These are phyloP conservation scores for Diphasiastrum complanatum DNA, from an alignment of 83 land plant genomes.

Conservation along the genomic window DNA sequence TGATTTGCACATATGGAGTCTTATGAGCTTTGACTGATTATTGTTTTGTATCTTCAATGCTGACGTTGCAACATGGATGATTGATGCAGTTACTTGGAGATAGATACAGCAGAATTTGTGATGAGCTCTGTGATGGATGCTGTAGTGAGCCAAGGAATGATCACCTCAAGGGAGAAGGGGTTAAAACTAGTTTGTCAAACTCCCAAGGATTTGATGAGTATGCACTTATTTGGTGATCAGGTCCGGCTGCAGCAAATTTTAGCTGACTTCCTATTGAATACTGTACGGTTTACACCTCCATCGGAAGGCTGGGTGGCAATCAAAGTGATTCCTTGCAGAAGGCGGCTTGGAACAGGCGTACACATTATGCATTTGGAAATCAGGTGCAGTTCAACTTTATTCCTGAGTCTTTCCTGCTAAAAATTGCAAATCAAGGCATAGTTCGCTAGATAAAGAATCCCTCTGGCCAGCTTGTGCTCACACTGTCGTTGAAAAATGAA, in stretches of 20 bases:
- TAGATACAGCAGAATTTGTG: conserved; percentile 49
- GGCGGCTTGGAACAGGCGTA: conserved; percentile 38
- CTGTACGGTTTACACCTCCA: conserved; percentile 46
- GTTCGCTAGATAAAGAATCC: too few relatives aligned
- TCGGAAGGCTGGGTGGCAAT: conserved; percentile 72
- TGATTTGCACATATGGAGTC: too few relatives aligned
- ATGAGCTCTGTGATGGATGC: conserved; percentile 64
- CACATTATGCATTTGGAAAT: conserved; percentile 48
- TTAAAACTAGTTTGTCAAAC: conserved; percentile 50
- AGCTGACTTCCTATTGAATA: conserved; percentile 50
- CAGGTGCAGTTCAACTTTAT: too few relatives aligned
- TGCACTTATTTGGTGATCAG: conserved; percentile 58
- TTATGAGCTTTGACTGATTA: too few relatives aligned
- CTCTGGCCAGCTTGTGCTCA: too few relatives aligned
- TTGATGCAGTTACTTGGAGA: conserved; percentile 44
- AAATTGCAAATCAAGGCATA: too few relatives aligned
- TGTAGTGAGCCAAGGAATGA: conserved; percentile 65
- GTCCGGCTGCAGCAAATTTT: conserved; percentile 55
- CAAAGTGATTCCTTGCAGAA: conserved; percentile 41
- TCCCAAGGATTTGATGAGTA: conserved; percentile 48
- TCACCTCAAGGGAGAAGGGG: conserved; percentile 47
- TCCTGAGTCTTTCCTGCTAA: too few relatives aligned
- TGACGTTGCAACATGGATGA: too few relatives aligned
- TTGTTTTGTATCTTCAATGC: too few relatives aligned
- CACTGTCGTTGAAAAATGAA: too few relatives aligned